Percentiles rank a stretch among this genome's conserved stretches.
phyloP scores from a whole-genome alignment of 2,329 filamentous ascomycete species.

The Paraphaeosphaeria sporulosa region DNA sequence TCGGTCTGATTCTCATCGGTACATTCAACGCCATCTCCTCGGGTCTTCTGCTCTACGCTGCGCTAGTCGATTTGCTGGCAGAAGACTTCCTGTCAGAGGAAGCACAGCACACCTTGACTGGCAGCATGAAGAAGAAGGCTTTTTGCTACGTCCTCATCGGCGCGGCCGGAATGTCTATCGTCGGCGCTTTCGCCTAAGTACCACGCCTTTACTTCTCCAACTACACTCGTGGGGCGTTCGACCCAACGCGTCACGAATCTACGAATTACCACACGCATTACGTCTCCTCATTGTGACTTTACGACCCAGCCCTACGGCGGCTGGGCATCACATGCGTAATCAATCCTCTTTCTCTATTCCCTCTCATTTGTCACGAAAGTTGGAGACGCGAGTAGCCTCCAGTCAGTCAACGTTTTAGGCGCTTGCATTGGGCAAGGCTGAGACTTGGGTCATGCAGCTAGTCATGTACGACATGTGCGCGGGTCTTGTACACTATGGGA shows the following conservation, averaged over 20 bases:
- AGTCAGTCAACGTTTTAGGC: constrained; percentile 8
- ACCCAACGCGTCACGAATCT: constrained; percentile 8
- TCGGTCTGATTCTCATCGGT: constrained; percentile 70
- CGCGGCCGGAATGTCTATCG: constrained; percentile 48
- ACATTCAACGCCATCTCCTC: constrained; percentile 72
- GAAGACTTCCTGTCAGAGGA: constrained; percentile 69
- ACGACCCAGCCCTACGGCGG: background rate
- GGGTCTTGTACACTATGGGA: constrained; percentile 20
- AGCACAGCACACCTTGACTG: constrained; percentile 56
- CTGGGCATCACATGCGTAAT: background rate
- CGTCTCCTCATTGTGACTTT: background rate
- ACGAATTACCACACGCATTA: constrained; percentile 1
- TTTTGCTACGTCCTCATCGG: constrained; percentile 54
- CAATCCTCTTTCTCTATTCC: constrained; percentile 14
- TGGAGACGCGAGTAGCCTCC: constrained; percentile 11
- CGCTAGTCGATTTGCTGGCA: constrained; percentile 68
- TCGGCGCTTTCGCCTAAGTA: constrained; percentile 47
- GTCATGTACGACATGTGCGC: background rate
- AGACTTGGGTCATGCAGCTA: constrained; percentile 2
- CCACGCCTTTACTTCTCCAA: background rate
- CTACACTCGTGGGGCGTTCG: background rate
- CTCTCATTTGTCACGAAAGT: constrained; percentile 14
- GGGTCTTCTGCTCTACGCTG: constrained; percentile 68
- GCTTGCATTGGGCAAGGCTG: constrained; percentile 11
- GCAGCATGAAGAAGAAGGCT: constrained; percentile 62